Conservation (phyloP, 164 flowering plant species). For the Vitis cinerea region DNA sequence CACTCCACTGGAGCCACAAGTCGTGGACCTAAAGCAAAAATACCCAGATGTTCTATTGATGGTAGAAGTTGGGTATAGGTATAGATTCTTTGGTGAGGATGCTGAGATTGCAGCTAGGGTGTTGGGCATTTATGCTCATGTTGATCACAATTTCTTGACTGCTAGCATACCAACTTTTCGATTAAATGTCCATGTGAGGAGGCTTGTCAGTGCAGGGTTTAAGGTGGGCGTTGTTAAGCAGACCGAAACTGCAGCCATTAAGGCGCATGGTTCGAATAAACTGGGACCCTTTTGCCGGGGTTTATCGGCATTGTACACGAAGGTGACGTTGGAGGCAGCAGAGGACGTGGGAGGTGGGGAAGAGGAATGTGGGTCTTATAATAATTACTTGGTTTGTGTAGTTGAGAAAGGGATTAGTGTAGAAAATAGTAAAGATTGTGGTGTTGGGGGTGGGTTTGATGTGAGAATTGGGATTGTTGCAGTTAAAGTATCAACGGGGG, state of each 20-base stretch:
- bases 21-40: conserved; percentile 59
- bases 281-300: conserved; percentile 76
- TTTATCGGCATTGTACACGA: conserved; percentile 89
- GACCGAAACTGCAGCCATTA: conserved; percentile 90
- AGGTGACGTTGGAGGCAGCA: conserved; percentile 89
- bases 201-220: conserved; percentile 80
- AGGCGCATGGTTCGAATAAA: conserved; percentile 67
- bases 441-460: conserved; percentile 43
- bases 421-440: conserved; percentile 23
- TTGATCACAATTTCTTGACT: conserved; percentile 77
- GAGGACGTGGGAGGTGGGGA: conserved; percentile 67
- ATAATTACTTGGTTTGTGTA: conserved; percentile 73
- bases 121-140: conserved; percentile 73
- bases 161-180: conserved; percentile 92
- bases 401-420: conserved; percentile 50
- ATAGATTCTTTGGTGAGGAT: conserved; percentile 79
- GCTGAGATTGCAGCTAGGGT: conserved; percentile 81
- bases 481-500: conserved; percentile 83
- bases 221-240: conserved; percentile 97
- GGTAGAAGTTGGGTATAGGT: conserved; percentile 92
- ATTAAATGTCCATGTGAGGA: conserved; percentile 74
- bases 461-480: conserved; percentile 73
- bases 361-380: conserved; percentile 52
- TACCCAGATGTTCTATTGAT: conserved; percentile 85
- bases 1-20: conserved; percentile 91